Conservation (phyloP, 108 stramenopile species). For the Nitzschia sp. region DNA sequence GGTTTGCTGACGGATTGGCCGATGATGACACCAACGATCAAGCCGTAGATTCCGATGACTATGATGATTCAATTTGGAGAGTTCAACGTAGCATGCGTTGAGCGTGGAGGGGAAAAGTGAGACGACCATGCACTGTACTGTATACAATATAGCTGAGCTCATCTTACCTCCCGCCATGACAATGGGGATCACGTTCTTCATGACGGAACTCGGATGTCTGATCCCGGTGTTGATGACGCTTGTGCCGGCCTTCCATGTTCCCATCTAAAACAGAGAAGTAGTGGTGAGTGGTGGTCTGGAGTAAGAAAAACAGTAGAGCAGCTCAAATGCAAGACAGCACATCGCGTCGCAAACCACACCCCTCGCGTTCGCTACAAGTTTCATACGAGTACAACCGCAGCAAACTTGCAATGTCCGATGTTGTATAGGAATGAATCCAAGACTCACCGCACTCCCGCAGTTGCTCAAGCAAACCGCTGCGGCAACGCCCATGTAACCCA, state of each 20-base stretch:
- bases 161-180: constrained; percentile 85
- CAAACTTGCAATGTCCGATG: background rate
- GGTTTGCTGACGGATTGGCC: constrained; percentile 71
- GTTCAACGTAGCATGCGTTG: background rate
- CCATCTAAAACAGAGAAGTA: constrained; percentile 79
- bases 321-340: background rate
- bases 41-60: constrained; percentile 89
- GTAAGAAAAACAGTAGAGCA: background rate
- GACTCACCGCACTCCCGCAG: constrained; percentile 79
- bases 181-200: constrained; percentile 91
- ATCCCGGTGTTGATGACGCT: constrained; percentile 82
- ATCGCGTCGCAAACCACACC: background rate
- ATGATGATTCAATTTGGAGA: too few species aligned
- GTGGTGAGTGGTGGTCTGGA: background rate
- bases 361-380: too few species aligned
- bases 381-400: too few species aligned
- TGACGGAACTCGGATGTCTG: constrained; percentile 79
- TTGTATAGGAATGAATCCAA: background rate
- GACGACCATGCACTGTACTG: background rate
- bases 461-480: constrained; percentile 73
- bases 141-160: background rate
- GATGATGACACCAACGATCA: constrained; percentile 85
- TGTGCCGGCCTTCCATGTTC: constrained; percentile 86
- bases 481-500: constrained; percentile 80
- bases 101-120: background rate